These are phyloP conservation scores for Pyrus bretschneideri DNA, from an alignment of 306 rosid genomes.

Conservation along the genomic window DNA sequence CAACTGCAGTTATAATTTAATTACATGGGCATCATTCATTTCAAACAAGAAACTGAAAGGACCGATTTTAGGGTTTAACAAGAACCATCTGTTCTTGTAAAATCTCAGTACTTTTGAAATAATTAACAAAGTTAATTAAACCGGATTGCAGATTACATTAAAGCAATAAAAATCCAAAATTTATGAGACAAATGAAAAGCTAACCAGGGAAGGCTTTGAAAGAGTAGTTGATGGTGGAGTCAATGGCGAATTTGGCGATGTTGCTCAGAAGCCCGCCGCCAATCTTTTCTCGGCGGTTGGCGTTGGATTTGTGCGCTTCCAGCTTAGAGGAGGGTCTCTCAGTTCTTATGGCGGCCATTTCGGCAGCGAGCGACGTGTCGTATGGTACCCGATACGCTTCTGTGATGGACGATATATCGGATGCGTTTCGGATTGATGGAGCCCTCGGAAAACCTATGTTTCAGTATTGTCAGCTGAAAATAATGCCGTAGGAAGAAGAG, in stretches of 20 bases:
- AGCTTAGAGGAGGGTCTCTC: not conserved
- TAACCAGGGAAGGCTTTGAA: conserved; percentile 51
- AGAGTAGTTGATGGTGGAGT: conserved; percentile 45
- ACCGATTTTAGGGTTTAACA: not conserved
- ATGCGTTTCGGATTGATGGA: not conserved
- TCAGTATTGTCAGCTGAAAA: not conserved
- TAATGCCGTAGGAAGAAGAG: too few species aligned
- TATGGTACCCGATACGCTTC: not conserved
- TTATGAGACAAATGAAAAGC: conserved; percentile 7
- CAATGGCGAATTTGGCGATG: conserved; percentile 58
- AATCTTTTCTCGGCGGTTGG: conserved; percentile 10
- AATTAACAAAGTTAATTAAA: not conserved
- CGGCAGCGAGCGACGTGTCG: not conserved
- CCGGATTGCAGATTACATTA: not conserved
- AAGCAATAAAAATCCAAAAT: not conserved
- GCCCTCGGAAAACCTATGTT: not conserved
- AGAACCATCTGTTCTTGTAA: not conserved
- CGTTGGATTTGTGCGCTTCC: conserved; percentile 17
- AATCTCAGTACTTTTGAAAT: not conserved
- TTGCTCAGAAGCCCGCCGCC: conserved; percentile 33
- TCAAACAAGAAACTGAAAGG: not conserved
- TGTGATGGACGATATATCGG: not conserved
- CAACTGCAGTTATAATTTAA: not conserved
- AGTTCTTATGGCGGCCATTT: conserved; percentile 33
- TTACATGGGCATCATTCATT: not conserved